A percentile compares a stretch with the other conserved stretches of the same genome.
phyloP scores from a whole-genome alignment of 2,329 filamentous ascomycete species.

The Colletotrichum sidae region DNA sequence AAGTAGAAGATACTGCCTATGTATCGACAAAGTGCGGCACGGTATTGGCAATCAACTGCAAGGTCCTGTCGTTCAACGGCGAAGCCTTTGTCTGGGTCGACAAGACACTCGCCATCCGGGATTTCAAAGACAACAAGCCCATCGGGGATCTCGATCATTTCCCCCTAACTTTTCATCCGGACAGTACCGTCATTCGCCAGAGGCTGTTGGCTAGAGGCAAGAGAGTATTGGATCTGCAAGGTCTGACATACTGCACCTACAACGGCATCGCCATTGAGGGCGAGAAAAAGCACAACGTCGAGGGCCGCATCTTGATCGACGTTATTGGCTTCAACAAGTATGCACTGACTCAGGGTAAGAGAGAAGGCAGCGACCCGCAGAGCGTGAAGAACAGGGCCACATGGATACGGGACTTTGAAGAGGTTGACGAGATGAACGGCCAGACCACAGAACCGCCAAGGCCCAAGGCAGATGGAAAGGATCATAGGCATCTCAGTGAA shows the following conservation, averaged over 20 bases:
- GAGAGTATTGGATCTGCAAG: constrained; percentile 55
- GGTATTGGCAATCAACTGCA: constrained; percentile 44
- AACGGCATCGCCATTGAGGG: constrained; percentile 51
- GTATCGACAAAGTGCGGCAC: constrained; percentile 22
- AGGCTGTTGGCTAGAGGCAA: constrained; percentile 49
- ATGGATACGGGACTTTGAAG: neutral
- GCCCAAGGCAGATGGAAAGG: neutral
- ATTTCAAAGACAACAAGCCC: constrained; percentile 54
- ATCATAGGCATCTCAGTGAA: constrained; percentile 44
- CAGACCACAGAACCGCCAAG: neutral
- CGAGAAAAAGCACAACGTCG: constrained; percentile 50
- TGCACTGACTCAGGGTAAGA: constrained; percentile 48
- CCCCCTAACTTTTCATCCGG: constrained; percentile 49
- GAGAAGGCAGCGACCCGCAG: constrained; percentile 48
- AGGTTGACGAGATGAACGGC: neutral
- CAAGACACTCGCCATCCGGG: constrained; percentile 44
- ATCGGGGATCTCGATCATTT: constrained; percentile 53
- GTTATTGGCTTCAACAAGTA: constrained; percentile 56
- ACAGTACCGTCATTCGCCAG: constrained; percentile 44
- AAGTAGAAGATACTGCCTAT: constrained; percentile 50
- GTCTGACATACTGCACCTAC: constrained; percentile 55
- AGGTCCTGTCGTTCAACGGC: constrained; percentile 54
- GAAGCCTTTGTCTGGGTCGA: constrained; percentile 55
- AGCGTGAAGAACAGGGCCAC: constrained; percentile 40
- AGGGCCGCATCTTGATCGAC: constrained; percentile 55